These are phyloP conservation scores for Penicillium expansum DNA, from an alignment of 2,329 filamentous ascomycete genomes.

Conservation along the genomic window DNA sequence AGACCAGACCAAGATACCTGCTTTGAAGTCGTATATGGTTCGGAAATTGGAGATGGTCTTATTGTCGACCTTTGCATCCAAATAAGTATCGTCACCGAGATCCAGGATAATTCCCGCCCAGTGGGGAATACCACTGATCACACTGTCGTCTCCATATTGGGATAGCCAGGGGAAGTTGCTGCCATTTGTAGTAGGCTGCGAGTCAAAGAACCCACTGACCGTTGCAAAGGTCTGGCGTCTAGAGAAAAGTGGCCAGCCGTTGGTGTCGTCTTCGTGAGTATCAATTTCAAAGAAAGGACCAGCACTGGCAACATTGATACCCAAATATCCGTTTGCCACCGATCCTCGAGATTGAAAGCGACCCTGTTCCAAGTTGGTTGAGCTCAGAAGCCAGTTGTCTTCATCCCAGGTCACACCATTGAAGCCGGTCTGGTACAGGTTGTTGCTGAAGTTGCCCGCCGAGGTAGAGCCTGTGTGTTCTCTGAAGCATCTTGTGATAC, in stretches of 20 bases:
- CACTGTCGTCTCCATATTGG: conserved; percentile 68
- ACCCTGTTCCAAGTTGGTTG: conserved; percentile 54
- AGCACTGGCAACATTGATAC: conserved; percentile 61
- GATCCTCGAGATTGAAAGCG: conserved; percentile 61
- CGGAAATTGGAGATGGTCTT: conserved; percentile 59
- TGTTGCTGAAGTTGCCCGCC: conserved; percentile 14
- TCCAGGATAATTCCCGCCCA: conserved; percentile 62
- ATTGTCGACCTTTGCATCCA: conserved; percentile 61
- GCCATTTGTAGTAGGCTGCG: conserved; percentile 56
- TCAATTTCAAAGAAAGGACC: conserved; percentile 64
- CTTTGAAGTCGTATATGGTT: conserved; percentile 61
- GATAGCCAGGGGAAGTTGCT: conserved; percentile 67
- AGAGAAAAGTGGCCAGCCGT: conserved; percentile 67
- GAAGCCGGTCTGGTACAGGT: conserved; percentile 51
- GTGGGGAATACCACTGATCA: conserved; percentile 69
- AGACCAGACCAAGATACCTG: conserved; percentile 62
- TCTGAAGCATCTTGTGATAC: conserved; percentile 21
- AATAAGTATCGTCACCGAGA: conserved; percentile 51
- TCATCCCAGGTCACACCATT: conserved; percentile 58
- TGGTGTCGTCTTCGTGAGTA: conserved; percentile 54
- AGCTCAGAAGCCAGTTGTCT: conserved; percentile 55
- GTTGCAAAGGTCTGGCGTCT: conserved; percentile 65
- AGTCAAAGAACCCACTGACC: conserved; percentile 65
- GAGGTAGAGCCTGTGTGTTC: conserved; percentile 16
- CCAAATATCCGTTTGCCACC: conserved; percentile 63